These are phyloP conservation scores for Areca catechu DNA, from an alignment of 176 grass and related monocot genomes.

Conservation along the genomic window DNA sequence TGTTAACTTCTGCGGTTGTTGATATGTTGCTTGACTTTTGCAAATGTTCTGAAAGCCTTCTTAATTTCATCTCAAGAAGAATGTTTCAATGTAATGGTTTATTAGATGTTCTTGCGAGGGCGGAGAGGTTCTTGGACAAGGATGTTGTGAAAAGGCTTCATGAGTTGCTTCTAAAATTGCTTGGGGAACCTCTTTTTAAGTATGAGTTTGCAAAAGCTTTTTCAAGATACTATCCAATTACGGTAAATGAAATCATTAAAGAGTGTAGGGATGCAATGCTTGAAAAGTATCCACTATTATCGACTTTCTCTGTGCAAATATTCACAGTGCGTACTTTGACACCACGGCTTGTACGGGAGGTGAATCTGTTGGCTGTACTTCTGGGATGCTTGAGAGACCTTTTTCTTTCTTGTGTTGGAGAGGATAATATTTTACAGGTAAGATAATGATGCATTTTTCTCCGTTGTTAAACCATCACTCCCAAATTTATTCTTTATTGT, in stretches of 20 bases:
- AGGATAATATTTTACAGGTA: slow-evolving; percentile 77
- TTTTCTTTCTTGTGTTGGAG: slow-evolving; percentile 56
- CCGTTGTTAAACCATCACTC: no score
- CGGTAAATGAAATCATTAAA: slow-evolving; percentile 57
- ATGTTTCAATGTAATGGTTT: slow-evolving; percentile 44
- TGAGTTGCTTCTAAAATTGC: slow-evolving; percentile 81
- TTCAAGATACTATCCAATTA: slow-evolving; percentile 56
- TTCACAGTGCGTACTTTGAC: slow-evolving; percentile 82
- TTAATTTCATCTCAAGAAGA: slow-evolving; percentile 65
- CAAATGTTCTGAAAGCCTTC: slow-evolving; percentile 72
- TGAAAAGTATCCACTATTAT: slow-evolving; percentile 56
- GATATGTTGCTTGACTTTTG: slow-evolving; percentile 77
- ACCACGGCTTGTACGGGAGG: slow-evolving; percentile 61
- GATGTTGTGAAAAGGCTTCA: slow-evolving; percentile 66
- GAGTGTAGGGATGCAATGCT: slow-evolving; percentile 29
- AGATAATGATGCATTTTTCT: neutral
- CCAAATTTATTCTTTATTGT: no score
- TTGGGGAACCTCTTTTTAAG: slow-evolving; percentile 85
- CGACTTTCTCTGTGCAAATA: slow-evolving; percentile 88
- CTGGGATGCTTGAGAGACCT: slow-evolving; percentile 66
- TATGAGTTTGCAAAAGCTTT: slow-evolving; percentile 84
- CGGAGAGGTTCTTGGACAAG: slow-evolving; percentile 68
- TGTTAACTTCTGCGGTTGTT: slow-evolving; percentile 44
- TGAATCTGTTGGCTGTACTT: slow-evolving; percentile 67
- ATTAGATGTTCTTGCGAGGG: slow-evolving; percentile 45